These are phyloP conservation scores for Penicillium bialowiezense DNA, from an alignment of 495 filamentous ascomycete species.

Conservation along the genomic window DNA sequence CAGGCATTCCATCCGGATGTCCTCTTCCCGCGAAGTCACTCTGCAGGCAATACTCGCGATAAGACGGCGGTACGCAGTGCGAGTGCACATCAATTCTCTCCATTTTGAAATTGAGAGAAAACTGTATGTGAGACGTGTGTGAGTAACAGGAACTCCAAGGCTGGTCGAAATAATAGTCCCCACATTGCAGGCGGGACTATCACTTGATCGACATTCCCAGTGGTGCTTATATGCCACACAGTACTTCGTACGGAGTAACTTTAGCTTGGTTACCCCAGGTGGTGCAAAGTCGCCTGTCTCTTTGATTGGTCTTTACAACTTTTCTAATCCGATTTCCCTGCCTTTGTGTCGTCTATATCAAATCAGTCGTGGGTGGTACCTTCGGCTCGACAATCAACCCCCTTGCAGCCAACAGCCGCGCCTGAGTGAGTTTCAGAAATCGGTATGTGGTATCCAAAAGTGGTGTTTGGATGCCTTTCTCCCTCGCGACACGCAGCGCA, in stretches of 20 bases:
- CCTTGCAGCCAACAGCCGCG: slow-evolving; percentile 6
- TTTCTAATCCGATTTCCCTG: too few species aligned
- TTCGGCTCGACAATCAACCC: slow-evolving; percentile 11
- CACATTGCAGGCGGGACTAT: not conserved
- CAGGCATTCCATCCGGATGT: slow-evolving; percentile 48
- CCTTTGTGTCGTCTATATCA: slow-evolving; percentile 1
- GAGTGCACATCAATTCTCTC: slow-evolving; percentile 35
- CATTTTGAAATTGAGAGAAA: slow-evolving; percentile 4
- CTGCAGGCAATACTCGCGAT: slow-evolving; percentile 29
- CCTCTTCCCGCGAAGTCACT: slow-evolving; percentile 29
- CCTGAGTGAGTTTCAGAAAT: slow-evolving; percentile 12
- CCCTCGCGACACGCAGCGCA: slow-evolving; percentile 9
- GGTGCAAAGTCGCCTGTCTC: too few species aligned
- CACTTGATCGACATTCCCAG: not conserved
- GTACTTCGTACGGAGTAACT: not conserved
- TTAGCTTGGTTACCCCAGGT: not conserved
- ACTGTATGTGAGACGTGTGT: too few species aligned
- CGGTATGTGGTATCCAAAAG: slow-evolving; percentile 12
- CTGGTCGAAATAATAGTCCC: not conserved
- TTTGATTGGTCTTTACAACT: too few species aligned
- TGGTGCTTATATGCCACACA: not conserved
- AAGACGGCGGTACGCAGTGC: slow-evolving; percentile 34
- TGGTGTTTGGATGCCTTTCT: slow-evolving; percentile 7
- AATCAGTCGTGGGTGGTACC: slow-evolving; percentile 1
- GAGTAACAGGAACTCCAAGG: not conserved